Base-by-base conservation (phyloP, 257 asterid species). In the Przewalskia tangutica region DNA sequence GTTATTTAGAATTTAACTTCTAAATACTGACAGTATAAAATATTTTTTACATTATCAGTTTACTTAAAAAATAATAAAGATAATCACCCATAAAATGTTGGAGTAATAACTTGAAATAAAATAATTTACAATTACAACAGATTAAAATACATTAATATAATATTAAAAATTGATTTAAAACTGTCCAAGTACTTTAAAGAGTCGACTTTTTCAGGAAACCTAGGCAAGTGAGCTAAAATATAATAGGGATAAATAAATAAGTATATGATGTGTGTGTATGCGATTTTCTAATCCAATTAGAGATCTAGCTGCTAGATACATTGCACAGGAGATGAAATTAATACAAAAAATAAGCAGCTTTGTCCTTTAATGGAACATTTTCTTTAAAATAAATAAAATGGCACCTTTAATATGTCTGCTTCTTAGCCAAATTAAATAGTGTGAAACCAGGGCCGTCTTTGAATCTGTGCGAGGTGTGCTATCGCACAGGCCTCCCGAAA, bases 191-290 rank as follows among this genome's bases (percentile, higher is more conserved):
- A 38, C 32, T 27, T 38, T 38, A 38, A 38, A 5, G 42, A 5
- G 82, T 77, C 85, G 65, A 84, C 81, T 84, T 79, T 79, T 81
- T 0, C 5, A 60, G 77, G 5, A 81, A 63, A 66, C 78, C 85
- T 58, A 77, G 83, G 81, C 60, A 85, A 68, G 60, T 50, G 27
- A 3, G 20, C 8, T 65, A 46, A 38, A 80, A 70, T 7, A 46
- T 14, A 6, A 11, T 55, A 6, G 7, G 59, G 13, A 44, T n/a
- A 56, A 50, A 50, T 50, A 50, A 67, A 32, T 10, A 78, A 10
- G 14, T 38, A 38, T 50, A 71, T 46, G 44, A 55, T 53, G 77
- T 17, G 84, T 80, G 86, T 84, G 60, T 80, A 71, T 64, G 55
- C 5, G 40, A 53, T 56, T n/a, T 70, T 23, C 17, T 17, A 36